Conservation (phyloP, 1,139 yeast species). For the Saccharomyces pastorianus region DNA sequence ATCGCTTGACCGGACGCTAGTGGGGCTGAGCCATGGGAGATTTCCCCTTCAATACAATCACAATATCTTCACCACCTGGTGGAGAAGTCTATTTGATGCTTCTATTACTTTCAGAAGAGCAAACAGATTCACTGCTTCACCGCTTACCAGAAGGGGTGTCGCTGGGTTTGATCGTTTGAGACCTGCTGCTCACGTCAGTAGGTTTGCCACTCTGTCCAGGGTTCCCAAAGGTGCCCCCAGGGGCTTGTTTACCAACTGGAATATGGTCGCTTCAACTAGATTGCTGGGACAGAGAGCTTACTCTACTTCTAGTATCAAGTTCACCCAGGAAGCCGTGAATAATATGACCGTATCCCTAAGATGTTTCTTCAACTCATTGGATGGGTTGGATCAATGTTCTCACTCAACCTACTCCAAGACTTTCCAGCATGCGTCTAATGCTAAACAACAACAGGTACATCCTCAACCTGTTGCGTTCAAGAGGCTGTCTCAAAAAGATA, state of each 20-base stretch:
- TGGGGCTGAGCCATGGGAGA: conserved; percentile 5
- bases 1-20: neutral
- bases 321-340: conserved; percentile 35
- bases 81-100: neutral
- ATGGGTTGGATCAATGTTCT: conserved; percentile 12
- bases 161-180: conserved; percentile 2
- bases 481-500: conserved; percentile 1
- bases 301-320: conserved; percentile 16
- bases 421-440: neutral
- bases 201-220: conserved; percentile 5
- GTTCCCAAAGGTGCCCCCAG: conserved; percentile 15
- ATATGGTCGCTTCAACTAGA: conserved; percentile 10
- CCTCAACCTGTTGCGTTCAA: neutral
- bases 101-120: neutral
- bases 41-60: neutral
- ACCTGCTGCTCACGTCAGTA: neutral
- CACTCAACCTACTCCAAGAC: neutral
- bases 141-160: neutral
- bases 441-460: neutral
- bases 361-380: conserved; percentile 31
- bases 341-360: conserved; percentile 34
- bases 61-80: neutral
- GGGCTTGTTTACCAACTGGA: conserved; percentile 18
- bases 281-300: conserved; percentile 8
- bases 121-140: neutral